Base-by-base conservation (phyloP, 1,284 basidiomycete genomes). In the Austroboletus niveus region DNA sequence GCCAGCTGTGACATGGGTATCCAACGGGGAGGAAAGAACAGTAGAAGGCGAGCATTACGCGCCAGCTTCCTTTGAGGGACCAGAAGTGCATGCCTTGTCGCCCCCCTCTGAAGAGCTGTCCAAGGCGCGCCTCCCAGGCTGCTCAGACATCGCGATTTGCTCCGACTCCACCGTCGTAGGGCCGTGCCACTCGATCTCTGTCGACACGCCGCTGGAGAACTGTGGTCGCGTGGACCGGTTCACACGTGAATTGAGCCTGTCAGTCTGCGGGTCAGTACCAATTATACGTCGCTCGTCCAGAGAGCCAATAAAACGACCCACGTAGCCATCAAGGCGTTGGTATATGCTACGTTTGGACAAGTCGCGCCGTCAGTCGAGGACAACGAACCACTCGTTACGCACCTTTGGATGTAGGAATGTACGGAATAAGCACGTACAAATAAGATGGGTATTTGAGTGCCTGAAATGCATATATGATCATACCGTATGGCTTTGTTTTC, bases 391-490 rank as follows among this genome's bases (percentile, higher is more conserved):
- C 22, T 32, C 42, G 15, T 14, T 8, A 8, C 27, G 22, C 43
- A 45, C 49, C 43, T 35, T 45, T 50, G 22, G 43, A 40, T n/a
- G 35, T 43, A 8, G 30, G 45, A 14, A 50, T 22, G 32, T 50
- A 45, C 4, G 49, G 48, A 39, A 49, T 39, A 4, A 49, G 8
- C 7, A 30, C 35, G n/a, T 41, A 50, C 5, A 42, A 2, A 15
- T 34, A 7, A 4, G 29, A 14, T 29, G 31, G 22, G 39, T 30
- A 45, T 22, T n/a, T 22, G 7, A 43, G 32, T 20, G 9, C 4
- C 42, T 43, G 29, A 29, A 17, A 34, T 17, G 22, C 22, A 24
- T 24, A 24, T 24, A 24, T 24, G 22, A 24, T 24, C 22, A 24
- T 24, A 24, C 22, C 17, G 17, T 17, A 17, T 17, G 14, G 9